Percentiles rank a stretch among this genome's conserved stretches.
phyloP scores from a whole-genome alignment of 768 basidiomycete genomes.

The Phanerodontia chrysosporium region DNA sequence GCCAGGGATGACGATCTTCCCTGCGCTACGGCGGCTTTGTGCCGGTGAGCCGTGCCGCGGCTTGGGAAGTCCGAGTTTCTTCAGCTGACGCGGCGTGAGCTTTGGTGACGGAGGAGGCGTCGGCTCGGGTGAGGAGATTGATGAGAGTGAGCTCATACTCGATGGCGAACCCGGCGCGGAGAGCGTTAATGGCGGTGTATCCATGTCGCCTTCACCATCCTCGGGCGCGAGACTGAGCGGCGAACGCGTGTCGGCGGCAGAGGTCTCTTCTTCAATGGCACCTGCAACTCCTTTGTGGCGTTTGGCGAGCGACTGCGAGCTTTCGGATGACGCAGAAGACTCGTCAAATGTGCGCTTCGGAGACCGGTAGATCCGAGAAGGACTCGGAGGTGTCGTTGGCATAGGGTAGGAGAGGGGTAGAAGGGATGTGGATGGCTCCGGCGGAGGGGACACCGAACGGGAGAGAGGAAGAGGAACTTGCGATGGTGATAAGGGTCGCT shows the following conservation, averaged over 20 bases:
- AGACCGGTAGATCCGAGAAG: constrained; percentile 30
- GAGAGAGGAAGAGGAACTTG: constrained; percentile 34
- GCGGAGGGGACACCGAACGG: constrained; percentile 28
- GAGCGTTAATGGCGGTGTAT: constrained; percentile 21
- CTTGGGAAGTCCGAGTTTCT: constrained; percentile 65
- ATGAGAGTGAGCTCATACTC: constrained; percentile 38
- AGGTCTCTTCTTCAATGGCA: constrained; percentile 7
- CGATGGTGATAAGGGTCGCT: constrained; percentile 25
- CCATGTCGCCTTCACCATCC: constrained; percentile 26
- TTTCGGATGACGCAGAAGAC: constrained; percentile 39
- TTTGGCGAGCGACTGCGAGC: constrained; percentile 27
- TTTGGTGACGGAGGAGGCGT: constrained; percentile 30
- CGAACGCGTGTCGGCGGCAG: constrained; percentile 5
- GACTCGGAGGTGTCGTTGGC: constrained; percentile 12
- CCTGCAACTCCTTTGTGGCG: constrained; percentile 24
- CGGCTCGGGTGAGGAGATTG: constrained; percentile 30
- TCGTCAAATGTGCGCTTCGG: constrained; percentile 63
- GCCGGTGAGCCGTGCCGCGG: constrained; percentile 27
- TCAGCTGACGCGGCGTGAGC: constrained; percentile 65
- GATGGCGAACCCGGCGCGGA: constrained; percentile 22
- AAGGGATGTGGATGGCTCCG: constrained; percentile 9
- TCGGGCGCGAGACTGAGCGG: constrained; percentile 6
- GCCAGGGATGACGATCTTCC: constrained; percentile 61
- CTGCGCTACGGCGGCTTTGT: constrained; percentile 34
- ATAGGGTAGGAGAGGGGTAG: constrained; percentile 17